Evolutionary conservation across 257 asterid species (phyloP), one percentile per base, ranked within the genome.

Genomic region (Capsicum chinense): DNA sequence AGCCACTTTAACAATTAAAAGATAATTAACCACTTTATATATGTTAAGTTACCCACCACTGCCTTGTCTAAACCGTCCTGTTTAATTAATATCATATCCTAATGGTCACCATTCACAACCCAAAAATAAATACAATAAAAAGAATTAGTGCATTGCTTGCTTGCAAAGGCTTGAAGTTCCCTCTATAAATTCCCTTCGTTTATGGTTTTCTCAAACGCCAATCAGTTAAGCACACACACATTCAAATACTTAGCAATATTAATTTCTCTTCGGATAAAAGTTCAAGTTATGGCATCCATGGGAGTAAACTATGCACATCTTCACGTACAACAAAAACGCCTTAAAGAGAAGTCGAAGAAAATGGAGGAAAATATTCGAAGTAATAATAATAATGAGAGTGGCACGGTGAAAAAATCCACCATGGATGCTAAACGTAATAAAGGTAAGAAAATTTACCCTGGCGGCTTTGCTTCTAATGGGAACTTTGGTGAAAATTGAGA

Each of bases 221-320:
- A 8, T 12, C 83, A 81, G 78, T 83, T 70, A 56, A 21, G 9
- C 60, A 21, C 12, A 13, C 56, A 59, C 12, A 81, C 21, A 47
- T 68, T 47, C 74, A 21, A 52, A 12, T 14, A 35, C 69, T 44
- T 63, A 5, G 56, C 13, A 56, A 44, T 52, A 14, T 39, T 39
- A 37, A 56, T 58, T 58, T 58, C 62, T 54, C 14, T 57, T 13
- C 5, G 7, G n/a, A 57, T 15, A 3, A 57, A 57, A 57, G 2
- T 39, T 17, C 11, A 0, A 37, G 39, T 7, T 71, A 91, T 91
- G 93, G 85, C 91, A 48, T 91, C 93, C 35, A 88, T 21, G 0
- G 94, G 94, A 57, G 86, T 90, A 39, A 91, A 90, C 86, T 91
- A 87, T 57, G 90, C 91, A 1, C 58, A 87, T 56, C 52, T 89